These are phyloP conservation scores for Starmerella sirachaensis DNA, from an alignment of 805 yeast species.

Conservation along the genomic window DNA sequence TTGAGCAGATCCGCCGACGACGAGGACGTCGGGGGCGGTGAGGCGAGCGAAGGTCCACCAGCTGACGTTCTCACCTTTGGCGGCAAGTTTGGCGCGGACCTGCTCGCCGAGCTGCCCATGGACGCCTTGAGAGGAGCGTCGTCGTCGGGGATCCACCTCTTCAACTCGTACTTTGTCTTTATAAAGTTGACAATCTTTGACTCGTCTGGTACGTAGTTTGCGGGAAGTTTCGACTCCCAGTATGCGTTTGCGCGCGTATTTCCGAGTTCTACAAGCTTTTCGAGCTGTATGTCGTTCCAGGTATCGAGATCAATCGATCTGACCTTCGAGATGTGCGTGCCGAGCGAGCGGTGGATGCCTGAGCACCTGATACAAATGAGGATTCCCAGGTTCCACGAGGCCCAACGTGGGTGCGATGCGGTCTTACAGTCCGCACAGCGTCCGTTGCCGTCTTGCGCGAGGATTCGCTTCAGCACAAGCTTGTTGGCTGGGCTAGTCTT, in stretches of 20 bases:
- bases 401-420: constrained; percentile 91
- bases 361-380: constrained; percentile 86
- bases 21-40: constrained; percentile 6
- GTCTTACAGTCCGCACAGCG: constrained; percentile 86
- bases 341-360: constrained; percentile 90
- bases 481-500: constrained; percentile 29
- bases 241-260: constrained; percentile 63
- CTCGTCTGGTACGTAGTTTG: constrained; percentile 63
- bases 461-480: constrained; percentile 59
- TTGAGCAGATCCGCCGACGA: constrained; percentile 15
- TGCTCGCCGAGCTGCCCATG: constrained; percentile 8
- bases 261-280: constrained; percentile 75
- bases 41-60: not conserved
- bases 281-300: constrained; percentile 90
- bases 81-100: constrained; percentile 1
- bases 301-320: constrained; percentile 90
- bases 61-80: constrained; percentile 3
- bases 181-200: constrained; percentile 80
- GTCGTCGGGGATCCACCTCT: constrained; percentile 61
- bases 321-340: constrained; percentile 87
- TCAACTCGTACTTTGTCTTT: constrained; percentile 80
- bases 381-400: constrained; percentile 89
- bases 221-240: constrained; percentile 77
- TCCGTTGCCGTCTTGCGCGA: constrained; percentile 66
- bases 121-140: constrained; percentile 21